phyloP scores from a whole-genome alignment of 345 rosid genomes.

The Murraya koenigii region DNA sequence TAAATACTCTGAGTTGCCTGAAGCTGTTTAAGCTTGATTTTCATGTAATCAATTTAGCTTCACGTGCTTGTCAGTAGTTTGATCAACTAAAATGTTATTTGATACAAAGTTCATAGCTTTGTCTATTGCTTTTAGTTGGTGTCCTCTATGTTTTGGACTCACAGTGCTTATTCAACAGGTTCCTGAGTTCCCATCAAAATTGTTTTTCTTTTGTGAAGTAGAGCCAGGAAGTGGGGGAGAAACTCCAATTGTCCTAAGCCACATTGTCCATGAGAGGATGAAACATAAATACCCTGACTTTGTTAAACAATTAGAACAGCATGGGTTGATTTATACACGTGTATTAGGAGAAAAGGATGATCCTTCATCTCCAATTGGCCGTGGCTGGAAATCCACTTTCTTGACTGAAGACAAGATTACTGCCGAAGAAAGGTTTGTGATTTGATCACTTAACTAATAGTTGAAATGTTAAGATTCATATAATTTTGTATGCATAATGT shows the following conservation, averaged over 20 bases:
- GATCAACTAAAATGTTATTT: not conserved
- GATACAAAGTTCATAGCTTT: not conserved
- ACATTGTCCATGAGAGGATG: slow-evolving; percentile 74
- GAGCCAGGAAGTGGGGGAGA: slow-evolving; percentile 90
- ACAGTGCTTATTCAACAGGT: slow-evolving; percentile 39
- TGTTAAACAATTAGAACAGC: slow-evolving; percentile 58
- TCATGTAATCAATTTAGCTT: not conserved
- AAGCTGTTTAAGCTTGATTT: not conserved
- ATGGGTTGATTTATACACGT: slow-evolving; percentile 67
- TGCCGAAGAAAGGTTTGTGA: slow-evolving; percentile 64
- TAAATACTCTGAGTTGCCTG: not conserved
- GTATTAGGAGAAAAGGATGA: slow-evolving; percentile 77
- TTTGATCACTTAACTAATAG: not conserved
- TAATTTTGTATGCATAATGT: not conserved
- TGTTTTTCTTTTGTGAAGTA: slow-evolving; percentile 87
- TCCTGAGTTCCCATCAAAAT: slow-evolving; percentile 82
- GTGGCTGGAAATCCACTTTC: slow-evolving; percentile 96
- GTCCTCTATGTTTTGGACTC: not conserved
- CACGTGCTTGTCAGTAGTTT: not conserved
- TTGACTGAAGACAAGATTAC: slow-evolving; percentile 64
- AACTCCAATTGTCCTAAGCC: slow-evolving; percentile 88
- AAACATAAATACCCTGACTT: slow-evolving; percentile 64
- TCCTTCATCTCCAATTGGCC: slow-evolving; percentile 85
- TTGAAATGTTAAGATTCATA: not conserved
- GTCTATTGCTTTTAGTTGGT: not conserved